Conservation (phyloP, 371 early-diverging fungal species). For the Dinochytrium kinnereticum region DNA sequence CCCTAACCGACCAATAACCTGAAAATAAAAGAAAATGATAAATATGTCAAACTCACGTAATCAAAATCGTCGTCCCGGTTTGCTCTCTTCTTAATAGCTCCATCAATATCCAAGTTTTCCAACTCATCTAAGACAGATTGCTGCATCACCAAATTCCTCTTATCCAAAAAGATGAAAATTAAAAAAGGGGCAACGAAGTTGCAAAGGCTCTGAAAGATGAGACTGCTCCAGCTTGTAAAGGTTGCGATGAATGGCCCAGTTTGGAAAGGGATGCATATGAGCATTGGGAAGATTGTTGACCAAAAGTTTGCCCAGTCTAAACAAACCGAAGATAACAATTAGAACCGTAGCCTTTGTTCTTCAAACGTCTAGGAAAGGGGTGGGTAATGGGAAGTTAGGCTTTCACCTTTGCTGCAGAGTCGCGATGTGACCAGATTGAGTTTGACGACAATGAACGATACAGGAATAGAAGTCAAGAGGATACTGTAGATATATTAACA, state of each 20-base stretch:
- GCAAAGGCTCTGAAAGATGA: slow-evolving; percentile 52
- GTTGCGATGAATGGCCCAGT: slow-evolving; percentile 45
- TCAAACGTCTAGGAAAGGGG: background rate
- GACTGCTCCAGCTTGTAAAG: slow-evolving; percentile 51
- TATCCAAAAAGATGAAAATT: slow-evolving; percentile 51
- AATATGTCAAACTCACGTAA: slow-evolving; percentile 33
- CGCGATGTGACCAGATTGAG: slow-evolving; percentile 47
- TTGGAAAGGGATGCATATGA: slow-evolving; percentile 54
- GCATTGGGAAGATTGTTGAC: slow-evolving; percentile 49
- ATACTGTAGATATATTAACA: too few relatives aligned
- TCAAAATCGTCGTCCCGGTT: slow-evolving; percentile 56
- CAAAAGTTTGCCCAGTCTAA: slow-evolving; percentile 49
- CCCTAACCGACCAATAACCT: too few relatives aligned
- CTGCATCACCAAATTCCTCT: slow-evolving; percentile 50
- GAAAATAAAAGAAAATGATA: too few relatives aligned
- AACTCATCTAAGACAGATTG: slow-evolving; percentile 57
- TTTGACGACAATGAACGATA: slow-evolving; percentile 47
- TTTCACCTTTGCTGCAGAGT: slow-evolving; percentile 40
- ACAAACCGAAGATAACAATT: background rate
- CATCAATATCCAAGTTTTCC: slow-evolving; percentile 51
- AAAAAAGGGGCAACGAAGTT: slow-evolving; percentile 57
- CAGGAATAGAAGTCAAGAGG: slow-evolving; percentile 50
- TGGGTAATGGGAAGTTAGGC: background rate
- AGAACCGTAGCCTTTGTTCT: background rate
- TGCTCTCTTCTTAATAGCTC: slow-evolving; percentile 40